A percentile compares a stretch with the other conserved stretches of the same genome.
phyloP scores from a whole-genome alignment of 169 alveolate genomes.

The Cryptosporidium parvum region DNA sequence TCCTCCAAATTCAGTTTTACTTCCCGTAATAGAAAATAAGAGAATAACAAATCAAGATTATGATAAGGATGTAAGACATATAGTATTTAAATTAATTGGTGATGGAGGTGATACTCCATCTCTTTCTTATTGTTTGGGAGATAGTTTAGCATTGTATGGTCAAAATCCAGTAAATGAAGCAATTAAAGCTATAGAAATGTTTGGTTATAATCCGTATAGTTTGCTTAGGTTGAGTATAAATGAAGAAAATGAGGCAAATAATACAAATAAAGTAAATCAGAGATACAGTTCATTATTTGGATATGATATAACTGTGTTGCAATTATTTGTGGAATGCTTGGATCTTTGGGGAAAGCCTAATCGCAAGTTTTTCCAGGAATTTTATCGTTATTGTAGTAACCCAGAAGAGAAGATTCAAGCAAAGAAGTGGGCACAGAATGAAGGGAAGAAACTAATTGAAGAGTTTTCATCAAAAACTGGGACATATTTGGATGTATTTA shows the following conservation, averaged over 20 bases:
- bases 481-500: slow-evolving; percentile 72
- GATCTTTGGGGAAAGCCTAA: slow-evolving; percentile 77
- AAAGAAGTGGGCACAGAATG: slow-evolving; percentile 64
- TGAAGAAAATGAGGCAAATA: slow-evolving; percentile 23
- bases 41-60: slow-evolving; percentile 74
- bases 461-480: slow-evolving; percentile 62
- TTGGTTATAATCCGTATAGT: slow-evolving; percentile 51
- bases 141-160: slow-evolving; percentile 74
- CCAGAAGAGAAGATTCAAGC: slow-evolving; percentile 64
- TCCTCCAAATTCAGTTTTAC: slow-evolving; percentile 74
- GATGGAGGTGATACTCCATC: background rate
- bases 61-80: slow-evolving; percentile 76
- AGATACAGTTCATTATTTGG: slow-evolving; percentile 50
- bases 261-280: slow-evolving; percentile 25
- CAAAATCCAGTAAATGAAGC: slow-evolving; percentile 59
- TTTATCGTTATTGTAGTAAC: slow-evolving; percentile 60
- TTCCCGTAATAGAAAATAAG: slow-evolving; percentile 53
- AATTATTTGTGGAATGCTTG: slow-evolving; percentile 74
- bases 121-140: slow-evolving; percentile 64
- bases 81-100: slow-evolving; percentile 55
- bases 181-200: slow-evolving; percentile 39
- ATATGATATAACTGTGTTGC: slow-evolving; percentile 65
- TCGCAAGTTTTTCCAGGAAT: slow-evolving; percentile 61
- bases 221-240: slow-evolving; percentile 27
- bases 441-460: slow-evolving; percentile 52